phyloP scores from a whole-genome alignment of 2,329 filamentous ascomycete species.

The Aspergillus sp. region DNA sequence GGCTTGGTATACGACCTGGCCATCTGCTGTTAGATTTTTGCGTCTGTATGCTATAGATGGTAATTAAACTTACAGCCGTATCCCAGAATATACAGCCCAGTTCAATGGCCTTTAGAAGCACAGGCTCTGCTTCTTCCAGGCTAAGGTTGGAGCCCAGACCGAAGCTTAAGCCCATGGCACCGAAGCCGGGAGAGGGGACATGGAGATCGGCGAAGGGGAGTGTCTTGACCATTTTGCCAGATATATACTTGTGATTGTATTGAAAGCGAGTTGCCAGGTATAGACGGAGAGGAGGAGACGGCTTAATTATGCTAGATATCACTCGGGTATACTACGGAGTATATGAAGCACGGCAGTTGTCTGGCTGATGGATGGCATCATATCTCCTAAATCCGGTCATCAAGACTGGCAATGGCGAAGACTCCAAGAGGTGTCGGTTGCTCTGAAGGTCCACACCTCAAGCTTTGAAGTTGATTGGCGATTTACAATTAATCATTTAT shows the following conservation, averaged over 20 bases:
- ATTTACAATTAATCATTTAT: too few species aligned
- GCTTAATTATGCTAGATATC: background rate
- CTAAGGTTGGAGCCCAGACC: slow-evolving; percentile 45
- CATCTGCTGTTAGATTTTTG: background rate
- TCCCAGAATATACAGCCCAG: slow-evolving; percentile 50
- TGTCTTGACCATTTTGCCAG: slow-evolving; percentile 40
- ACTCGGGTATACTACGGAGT: background rate
- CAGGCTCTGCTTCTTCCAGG: slow-evolving; percentile 49
- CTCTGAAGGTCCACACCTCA: background rate
- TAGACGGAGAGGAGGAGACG: background rate
- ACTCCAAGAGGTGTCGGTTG: too few species aligned
- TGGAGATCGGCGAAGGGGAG: slow-evolving; percentile 41
- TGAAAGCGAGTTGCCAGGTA: background rate
- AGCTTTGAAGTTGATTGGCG: background rate
- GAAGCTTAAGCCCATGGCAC: slow-evolving; percentile 52
- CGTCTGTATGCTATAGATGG: background rate
- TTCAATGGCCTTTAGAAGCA: slow-evolving; percentile 51
- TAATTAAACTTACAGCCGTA: slow-evolving; percentile 39
- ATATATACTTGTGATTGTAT: background rate
- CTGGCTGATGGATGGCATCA: background rate
- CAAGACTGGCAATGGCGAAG: background rate
- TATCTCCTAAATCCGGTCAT: background rate
- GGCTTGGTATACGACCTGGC: slow-evolving; percentile 46
- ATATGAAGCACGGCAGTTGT: background rate
- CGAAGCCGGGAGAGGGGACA: slow-evolving; percentile 48